These are phyloP conservation scores for Botryotinia convoluta DNA, from an alignment of 2,329 filamentous ascomycete species.

Conservation along the genomic window DNA sequence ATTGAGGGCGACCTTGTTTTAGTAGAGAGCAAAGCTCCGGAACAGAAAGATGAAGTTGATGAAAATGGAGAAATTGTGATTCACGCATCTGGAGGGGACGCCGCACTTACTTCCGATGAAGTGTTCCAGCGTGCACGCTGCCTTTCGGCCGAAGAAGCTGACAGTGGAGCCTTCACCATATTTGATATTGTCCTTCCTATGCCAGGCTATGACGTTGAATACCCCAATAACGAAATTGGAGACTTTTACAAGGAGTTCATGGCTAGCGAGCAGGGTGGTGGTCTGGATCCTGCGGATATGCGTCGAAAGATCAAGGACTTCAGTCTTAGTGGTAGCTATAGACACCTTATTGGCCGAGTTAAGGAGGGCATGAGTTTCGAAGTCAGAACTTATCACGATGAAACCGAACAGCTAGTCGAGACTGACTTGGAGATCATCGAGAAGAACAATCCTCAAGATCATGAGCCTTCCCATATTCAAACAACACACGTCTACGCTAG, in stretches of 20 bases:
- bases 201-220: conserved; percentile 87
- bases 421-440: conserved; percentile 69
- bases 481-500: conserved; percentile 1
- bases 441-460: conserved; percentile 18
- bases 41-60: conserved; percentile 37
- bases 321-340: conserved; percentile 83
- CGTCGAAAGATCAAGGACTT: conserved; percentile 80
- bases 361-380: conserved; percentile 61
- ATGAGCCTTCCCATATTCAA: not conserved
- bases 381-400: conserved; percentile 66
- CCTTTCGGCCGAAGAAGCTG: conserved; percentile 74
- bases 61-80: conserved; percentile 45
- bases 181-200: conserved; percentile 88
- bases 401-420: conserved; percentile 79
- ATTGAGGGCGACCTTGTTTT: conserved; percentile 73
- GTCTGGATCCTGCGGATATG: conserved; percentile 82
- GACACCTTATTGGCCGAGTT: conserved; percentile 74
- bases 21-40: conserved; percentile 28
- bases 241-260: conserved; percentile 85
- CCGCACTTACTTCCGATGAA: conserved; percentile 51
- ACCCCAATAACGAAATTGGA: conserved; percentile 81
- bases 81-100: conserved; percentile 56
- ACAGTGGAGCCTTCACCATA: conserved; percentile 72
- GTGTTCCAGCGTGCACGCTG: conserved; percentile 67
- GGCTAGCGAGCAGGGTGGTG: conserved; percentile 72